Base-by-base conservation (phyloP, 371 early-diverging fungal species). In the Actinomortierella ambigua region DNA sequence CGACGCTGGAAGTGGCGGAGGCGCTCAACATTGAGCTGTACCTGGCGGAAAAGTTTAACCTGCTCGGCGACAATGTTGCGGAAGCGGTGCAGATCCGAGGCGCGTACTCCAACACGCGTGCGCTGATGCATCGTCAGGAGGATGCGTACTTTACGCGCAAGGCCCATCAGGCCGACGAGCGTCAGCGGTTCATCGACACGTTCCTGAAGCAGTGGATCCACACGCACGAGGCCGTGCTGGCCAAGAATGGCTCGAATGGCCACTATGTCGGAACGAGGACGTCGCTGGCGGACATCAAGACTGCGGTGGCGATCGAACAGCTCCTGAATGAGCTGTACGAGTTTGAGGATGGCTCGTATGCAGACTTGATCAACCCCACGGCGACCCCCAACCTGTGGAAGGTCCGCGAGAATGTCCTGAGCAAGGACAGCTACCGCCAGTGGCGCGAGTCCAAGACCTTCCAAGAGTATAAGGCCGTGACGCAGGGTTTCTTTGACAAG, bases 191-290 rank as follows among this genome's bases (percentile, higher is more conserved):
- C 29, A 17, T 57, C 22, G 58, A 61, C 14, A 27, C 29, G 18
- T 57, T 58, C 3, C 55, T 61, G 20, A 53, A 53, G 47, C 46
- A 48, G 13, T 34, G 34, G 34, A 34, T 34, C 34, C 34, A 11
- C 34, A 34, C 53, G 22, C 57, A 54, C 24, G 62, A 67, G 53
- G 53, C 34, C 13, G 22, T 67, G 44, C 43, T 47, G 3, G 53
- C 18, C 8, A 61, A 67, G 44, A 56, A 56, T 28, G 61, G 61
- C 48, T 14, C 54, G 24, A 68, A 61, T 23, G 68, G 68, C n/a
- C 68, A 68, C 41, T 61, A 57, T 22, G 22, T 68, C 8, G 62
- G 61, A 14, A 48, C 46, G 46, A 48, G 51, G 42, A 2, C 29
- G 6, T 42, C 62, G 1, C 18, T 61, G 14, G 58, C 68, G 2